Base-by-base conservation (phyloP, 345 rosid genomes). In the Erysimum cheiranthoides region DNA sequence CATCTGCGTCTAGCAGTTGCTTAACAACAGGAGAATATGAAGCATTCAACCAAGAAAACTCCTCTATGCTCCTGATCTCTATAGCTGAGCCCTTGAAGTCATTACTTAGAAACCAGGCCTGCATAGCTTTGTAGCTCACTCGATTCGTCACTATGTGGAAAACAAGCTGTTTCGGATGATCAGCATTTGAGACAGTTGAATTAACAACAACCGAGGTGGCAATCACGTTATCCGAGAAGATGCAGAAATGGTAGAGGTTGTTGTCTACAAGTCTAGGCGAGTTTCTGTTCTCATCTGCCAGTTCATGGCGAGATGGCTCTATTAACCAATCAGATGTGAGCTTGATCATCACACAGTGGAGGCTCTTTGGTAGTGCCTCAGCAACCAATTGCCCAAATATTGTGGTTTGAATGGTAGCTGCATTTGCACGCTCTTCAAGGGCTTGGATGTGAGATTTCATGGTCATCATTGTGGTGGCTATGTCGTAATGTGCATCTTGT, bases 401-500 rank as follows among this genome's bases (percentile, higher is more conserved):
- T 6, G 90, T 83, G 77, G 94, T 89, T 77, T 96, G 98, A 79
- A 85, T 85, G 0, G 86, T 87, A 32, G 97, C 98, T 60, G 95
- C 95, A 84, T 86, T 88, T 49, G 97, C 93, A 62, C 96, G 93
- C 77, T 87, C 97, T 84, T 95, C 99, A 58, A 95, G 96, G 77
- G 98, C 90, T 82, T 89, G 96, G 71, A 89, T 94, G 82, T 94
- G 97, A 68, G 97, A 88, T 81, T 87, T 91, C 98, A 95, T 88
- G 18, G 97, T 95, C 82, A 85, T 85, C 76, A 95, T 83, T 39
- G 96, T 88, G 72, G 98, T 95, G 66, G 98, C 97, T 62, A 95
- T 82, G 73, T 95, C 99, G 50, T 93, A 95, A 75, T 95, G 99
- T 16, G 91, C 88, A 78, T 88, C 94, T 78, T 95, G 96, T 9